A percentile compares a stretch with the other conserved stretches of the same genome.
phyloP scores from a whole-genome alignment of 2,329 filamentous ascomycete genomes.

The Colletotrichum tabaci region DNA sequence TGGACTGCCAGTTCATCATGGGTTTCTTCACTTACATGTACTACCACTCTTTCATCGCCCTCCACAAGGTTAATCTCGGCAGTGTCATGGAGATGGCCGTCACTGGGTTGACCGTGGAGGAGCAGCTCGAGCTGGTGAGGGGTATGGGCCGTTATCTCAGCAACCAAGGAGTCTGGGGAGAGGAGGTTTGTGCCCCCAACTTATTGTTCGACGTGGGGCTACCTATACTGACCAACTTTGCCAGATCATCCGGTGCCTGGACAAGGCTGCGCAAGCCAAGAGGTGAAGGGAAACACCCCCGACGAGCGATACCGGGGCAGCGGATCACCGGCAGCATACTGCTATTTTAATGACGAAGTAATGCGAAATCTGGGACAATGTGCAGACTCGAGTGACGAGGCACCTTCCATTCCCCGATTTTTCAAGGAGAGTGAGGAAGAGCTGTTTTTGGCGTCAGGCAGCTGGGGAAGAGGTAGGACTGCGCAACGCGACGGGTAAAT shows the following conservation, averaged over 20 bases:
- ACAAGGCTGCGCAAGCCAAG: constrained; percentile 49
- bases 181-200: constrained; percentile 58
- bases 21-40: constrained; percentile 99
- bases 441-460: not conserved
- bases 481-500: constrained; percentile 29
- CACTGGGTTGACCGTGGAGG: constrained; percentile 86
- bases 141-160: constrained; percentile 74
- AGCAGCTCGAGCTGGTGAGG: constrained; percentile 87
- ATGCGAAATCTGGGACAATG: constrained; percentile 35
- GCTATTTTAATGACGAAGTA: constrained; percentile 42
- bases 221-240: constrained; percentile 16
- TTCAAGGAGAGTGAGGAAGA: constrained; percentile 4
- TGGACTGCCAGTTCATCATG: constrained; percentile 99
- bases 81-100: constrained; percentile 93
- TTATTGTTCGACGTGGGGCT: constrained; percentile 46
- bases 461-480: not conserved
- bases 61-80: constrained; percentile 88
- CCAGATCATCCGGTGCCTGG: constrained; percentile 54
- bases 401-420: constrained; percentile 7
- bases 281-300: constrained; percentile 39
- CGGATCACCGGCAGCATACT: constrained; percentile 17
- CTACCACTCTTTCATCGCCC: constrained; percentile 96
- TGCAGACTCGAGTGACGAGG: constrained; percentile 17
- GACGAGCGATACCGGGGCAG: not conserved
- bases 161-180: constrained; percentile 70